Conservation (phyloP, 2,329 filamentous ascomycete genomes). For the Chrysosporium queenslandicum region DNA sequence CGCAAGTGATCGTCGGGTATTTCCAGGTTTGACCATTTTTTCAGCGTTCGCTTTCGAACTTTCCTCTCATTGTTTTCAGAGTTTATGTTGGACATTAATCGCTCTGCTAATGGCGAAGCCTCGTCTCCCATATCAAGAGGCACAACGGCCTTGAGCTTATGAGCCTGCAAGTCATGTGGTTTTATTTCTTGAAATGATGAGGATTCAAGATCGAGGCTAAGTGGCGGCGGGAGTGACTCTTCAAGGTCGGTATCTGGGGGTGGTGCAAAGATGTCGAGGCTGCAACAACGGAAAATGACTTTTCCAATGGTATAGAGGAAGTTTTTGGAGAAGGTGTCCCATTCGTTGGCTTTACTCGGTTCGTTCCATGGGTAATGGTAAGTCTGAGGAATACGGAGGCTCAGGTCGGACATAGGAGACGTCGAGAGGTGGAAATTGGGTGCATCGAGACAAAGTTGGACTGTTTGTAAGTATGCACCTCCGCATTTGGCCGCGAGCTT, state of each 20-base stretch:
- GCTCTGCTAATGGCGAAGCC: constrained; percentile 20
- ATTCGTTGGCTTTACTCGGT: constrained; percentile 32
- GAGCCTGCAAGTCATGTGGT: constrained; percentile 12
- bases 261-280: constrained; percentile 34
- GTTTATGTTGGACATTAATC: constrained; percentile 15
- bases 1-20: constrained; percentile 47
- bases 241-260: constrained; percentile 34
- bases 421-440: constrained; percentile 42
- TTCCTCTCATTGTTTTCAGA: constrained; percentile 23
- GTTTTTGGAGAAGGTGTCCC: constrained; percentile 37
- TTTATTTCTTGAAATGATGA: constrained; percentile 14
- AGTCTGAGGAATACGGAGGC: constrained; percentile 33
- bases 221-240: constrained; percentile 34
- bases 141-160: constrained; percentile 11
- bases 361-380: constrained; percentile 37
- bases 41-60: constrained; percentile 33
- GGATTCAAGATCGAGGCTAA: constrained; percentile 25
- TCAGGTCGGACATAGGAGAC: constrained; percentile 34
- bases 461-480: constrained; percentile 52
- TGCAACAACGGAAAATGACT: constrained; percentile 34
- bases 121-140: constrained; percentile 14
- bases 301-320: constrained; percentile 37
- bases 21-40: constrained; percentile 40
- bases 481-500: constrained; percentile 54
- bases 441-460: constrained; percentile 51